A percentile compares a stretch with the other conserved stretches of the same genome.
Evolutionary conservation across 805 yeast genomes (phyloP).

Genomic region (Torulaspora quercuum): DNA sequence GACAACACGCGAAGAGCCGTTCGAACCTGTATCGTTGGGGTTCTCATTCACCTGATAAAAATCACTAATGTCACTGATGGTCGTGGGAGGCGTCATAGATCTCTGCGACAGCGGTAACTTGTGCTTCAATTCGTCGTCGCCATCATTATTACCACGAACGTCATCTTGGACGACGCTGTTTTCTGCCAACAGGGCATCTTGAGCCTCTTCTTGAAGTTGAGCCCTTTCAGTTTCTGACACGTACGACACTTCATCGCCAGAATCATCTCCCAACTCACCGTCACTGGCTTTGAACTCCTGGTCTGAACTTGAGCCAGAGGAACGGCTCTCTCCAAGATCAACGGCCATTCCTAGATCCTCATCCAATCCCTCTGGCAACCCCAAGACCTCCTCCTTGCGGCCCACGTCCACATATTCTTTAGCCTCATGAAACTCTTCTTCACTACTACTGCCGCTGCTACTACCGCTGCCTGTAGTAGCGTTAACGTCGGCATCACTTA

Average conservation of each 20-base stretch:
- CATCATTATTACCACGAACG: slow-evolving; percentile 29
- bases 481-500: slow-evolving; percentile 18
- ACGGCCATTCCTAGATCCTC: slow-evolving; percentile 31
- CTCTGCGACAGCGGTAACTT: slow-evolving; percentile 20
- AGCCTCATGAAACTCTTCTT: slow-evolving; percentile 24
- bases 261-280: slow-evolving; percentile 11
- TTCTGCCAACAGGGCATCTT: slow-evolving; percentile 20
- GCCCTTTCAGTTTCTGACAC: slow-evolving; percentile 35
- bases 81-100: slow-evolving; percentile 14
- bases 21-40: slow-evolving; percentile 60
- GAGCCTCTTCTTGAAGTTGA: slow-evolving; percentile 26
- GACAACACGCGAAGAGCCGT: slow-evolving; percentile 51
- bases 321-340: slow-evolving; percentile 31
- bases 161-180: neutral
- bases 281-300: slow-evolving; percentile 35
- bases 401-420: slow-evolving; percentile 27
- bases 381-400: slow-evolving; percentile 28
- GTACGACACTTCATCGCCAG: slow-evolving; percentile 17
- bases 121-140: slow-evolving; percentile 35
- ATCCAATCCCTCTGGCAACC: slow-evolving; percentile 34
- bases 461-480: slow-evolving; percentile 1
- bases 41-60: slow-evolving; percentile 61
- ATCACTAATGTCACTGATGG: slow-evolving; percentile 51
- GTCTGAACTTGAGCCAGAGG: slow-evolving; percentile 32
- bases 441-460: slow-evolving; percentile 6